Percentiles rank a stretch among this genome's conserved stretches.
phyloP scores from a whole-genome alignment of 1,139 yeast species.

The Blastobotrys apis region DNA sequence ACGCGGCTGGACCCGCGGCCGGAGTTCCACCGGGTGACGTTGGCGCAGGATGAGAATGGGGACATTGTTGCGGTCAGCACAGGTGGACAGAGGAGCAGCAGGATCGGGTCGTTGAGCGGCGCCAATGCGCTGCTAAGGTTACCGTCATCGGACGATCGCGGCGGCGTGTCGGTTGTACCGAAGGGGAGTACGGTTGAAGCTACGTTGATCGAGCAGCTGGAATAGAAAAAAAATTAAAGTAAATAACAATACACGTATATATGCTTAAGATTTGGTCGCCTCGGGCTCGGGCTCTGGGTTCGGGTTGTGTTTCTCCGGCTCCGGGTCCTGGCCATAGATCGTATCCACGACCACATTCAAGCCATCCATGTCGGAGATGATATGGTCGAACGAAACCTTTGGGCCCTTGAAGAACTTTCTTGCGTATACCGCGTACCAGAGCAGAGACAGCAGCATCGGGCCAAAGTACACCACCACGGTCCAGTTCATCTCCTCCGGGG shows the following conservation, averaged over 20 bases:
- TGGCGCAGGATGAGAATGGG: slow-evolving; percentile 23
- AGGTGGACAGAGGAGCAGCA: slow-evolving; percentile 47
- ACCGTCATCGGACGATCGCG: slow-evolving; percentile 28
- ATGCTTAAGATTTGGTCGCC: neutral
- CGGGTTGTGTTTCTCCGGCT: neutral
- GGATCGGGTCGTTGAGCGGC: slow-evolving; percentile 44
- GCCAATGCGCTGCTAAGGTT: slow-evolving; percentile 44
- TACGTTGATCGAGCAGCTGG: slow-evolving; percentile 9
- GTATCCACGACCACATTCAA: slow-evolving; percentile 3
- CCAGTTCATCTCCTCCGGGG: slow-evolving; percentile 52
- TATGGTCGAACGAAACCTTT: slow-evolving; percentile 2
- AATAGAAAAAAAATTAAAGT: neutral
- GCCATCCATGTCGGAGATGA: slow-evolving; percentile 5
- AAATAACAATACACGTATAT: neutral
- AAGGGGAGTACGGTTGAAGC: slow-evolving; percentile 8
- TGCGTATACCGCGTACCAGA: slow-evolving; percentile 54
- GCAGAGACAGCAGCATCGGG: slow-evolving; percentile 47
- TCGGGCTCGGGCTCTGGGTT: neutral
- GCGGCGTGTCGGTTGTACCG: neutral
- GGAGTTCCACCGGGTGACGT: slow-evolving; percentile 45
- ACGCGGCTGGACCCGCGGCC: slow-evolving; percentile 45
- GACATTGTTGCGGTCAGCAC: slow-evolving; percentile 39
- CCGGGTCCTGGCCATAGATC: too few relatives aligned
- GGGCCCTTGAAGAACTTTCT: slow-evolving; percentile 63
- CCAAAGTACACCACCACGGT: slow-evolving; percentile 62